Evolutionary conservation across 768 basidiomycete species (phyloP).

Genomic region (Tricholoma matsutake): DNA sequence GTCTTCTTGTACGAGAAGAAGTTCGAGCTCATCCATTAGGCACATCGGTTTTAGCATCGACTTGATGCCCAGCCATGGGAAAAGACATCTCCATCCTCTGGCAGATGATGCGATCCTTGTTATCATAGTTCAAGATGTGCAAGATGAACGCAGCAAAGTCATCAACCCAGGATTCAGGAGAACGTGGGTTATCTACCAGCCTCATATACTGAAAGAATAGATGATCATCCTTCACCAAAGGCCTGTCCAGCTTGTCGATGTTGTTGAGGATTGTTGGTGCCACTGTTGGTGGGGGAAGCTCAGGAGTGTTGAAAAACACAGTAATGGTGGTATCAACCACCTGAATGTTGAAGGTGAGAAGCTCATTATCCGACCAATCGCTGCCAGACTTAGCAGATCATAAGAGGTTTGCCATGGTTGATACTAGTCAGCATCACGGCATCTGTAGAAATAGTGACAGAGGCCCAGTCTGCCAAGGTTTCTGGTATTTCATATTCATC

Average conservation of each 20-base stretch:
- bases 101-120: constrained; percentile 10
- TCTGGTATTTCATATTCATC: no score
- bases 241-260: not conserved
- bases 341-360: constrained; percentile 24
- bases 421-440: no score
- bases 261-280: constrained; percentile 1
- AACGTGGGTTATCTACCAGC: not conserved
- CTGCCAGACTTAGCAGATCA: no score
- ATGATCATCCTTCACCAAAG: constrained; percentile 2
- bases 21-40: constrained; percentile 16
- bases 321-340: constrained; percentile 7
- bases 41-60: constrained; percentile 22
- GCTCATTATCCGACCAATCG: no score
- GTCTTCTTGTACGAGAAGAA: constrained; percentile 25
- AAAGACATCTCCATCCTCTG: constrained; percentile 18
- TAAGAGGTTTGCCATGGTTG: no score
- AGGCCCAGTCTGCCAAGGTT: no score
- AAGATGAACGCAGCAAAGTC: constrained; percentile 25
- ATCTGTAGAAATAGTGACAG: no score
- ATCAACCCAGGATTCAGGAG: constrained; percentile 4
- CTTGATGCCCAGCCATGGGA: constrained; percentile 16
- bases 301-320: constrained; percentile 14
- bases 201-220: constrained; percentile 2
- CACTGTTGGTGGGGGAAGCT: not conserved
- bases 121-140: constrained; percentile 17